Evolutionary conservation across 495 filamentous ascomycete genomes (phyloP), one percentile per base, ranked within the genome.

Genomic region (Neurospora sp.): DNA sequence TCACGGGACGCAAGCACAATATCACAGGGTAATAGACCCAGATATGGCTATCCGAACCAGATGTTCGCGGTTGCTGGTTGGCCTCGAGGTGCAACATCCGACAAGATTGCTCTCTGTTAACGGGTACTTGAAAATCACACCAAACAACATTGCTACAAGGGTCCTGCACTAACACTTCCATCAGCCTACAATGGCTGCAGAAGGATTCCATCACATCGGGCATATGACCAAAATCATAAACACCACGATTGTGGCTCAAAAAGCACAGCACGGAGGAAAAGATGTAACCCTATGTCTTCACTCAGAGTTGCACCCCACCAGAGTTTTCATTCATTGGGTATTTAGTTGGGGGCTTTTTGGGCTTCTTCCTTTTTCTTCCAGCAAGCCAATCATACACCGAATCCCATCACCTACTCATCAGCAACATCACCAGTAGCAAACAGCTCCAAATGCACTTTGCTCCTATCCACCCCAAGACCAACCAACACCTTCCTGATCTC

Each of bases 381-480:
- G 42, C 18, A n/a, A 46, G 18, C 18, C 42, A 46, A 9, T 46
- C 44, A 44, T 48, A 35, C 39, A 74, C 27, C 4, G 35, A 53
- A 5, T 3, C n/a, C 6, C 6, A 69, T 20, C 37, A 3, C 38
- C 41, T 74, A 76, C 20, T 77, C 72, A 66, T 77, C 75, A 0
- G 72, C 41, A 7, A 82, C 75, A 59, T 82, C 85, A 0, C 90
- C 90, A 11, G 90, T 91, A 0, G 89, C 88, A 74, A 92, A 93
- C 16, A 90, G 78, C 79, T 93, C 91, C 76, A 92, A 84, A 76
- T 89, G 85, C 31, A 92, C 84, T 73, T 87, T 85, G 11, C 85
- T 86, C 53, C 77, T 78, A 5, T 74, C 75, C 0, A 93, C 90
- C 0, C 90, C 90, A 66, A 77, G 76, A 0, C 73, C 81, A 61